Evolutionary conservation across 2,329 filamentous ascomycete genomes (phyloP), one percentile per base, ranked within the genome.

Genomic region (Fusarium phyllophilum): DNA sequence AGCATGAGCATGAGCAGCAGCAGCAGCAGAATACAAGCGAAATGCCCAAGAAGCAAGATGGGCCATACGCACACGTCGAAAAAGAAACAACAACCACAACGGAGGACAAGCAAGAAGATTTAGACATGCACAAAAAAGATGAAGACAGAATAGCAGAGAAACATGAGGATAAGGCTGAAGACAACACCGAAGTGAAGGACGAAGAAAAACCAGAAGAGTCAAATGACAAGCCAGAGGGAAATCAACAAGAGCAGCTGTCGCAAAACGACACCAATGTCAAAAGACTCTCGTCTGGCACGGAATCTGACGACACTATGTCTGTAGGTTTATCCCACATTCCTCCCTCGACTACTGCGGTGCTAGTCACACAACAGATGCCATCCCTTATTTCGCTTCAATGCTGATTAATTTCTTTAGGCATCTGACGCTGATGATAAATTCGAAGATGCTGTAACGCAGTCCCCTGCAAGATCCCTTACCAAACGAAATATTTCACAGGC

Each of bases 361-460:
- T 46, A 68, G 46, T 75, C 75, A 65, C 63, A 75, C 76, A 41
- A 61, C 70, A 73, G 60, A 65, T 52, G 62, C 64, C 65, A 68
- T 49, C 59, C 61, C 34, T 57, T 71, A 49, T 63, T 31, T 63
- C 41, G 39, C 55, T 55, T 44, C 61, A 64, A 65, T 75, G 65
- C 77, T 75, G 55, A 69, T 63, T 36, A 56, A 65, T 54, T 58
- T 52, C 42, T 24, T 39, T 63, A 84, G 81, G 66, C 68, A 44
- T 73, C 74, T 41, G 82, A 83, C 36, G 68, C 79, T 38, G 83
- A 84, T 41, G 83, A 84, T 45, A 76, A 89, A 22, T 97, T 97
- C 79, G 94, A 97, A 84, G 94, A 97, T 86, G 94, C 94, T 62
- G 85, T 90, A 76, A 92, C 94, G 82, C 89, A 87, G 68, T 83